Evolutionary conservation across 2,329 filamentous ascomycete species (phyloP).

Genomic region (Fusarium mangiferae): DNA sequence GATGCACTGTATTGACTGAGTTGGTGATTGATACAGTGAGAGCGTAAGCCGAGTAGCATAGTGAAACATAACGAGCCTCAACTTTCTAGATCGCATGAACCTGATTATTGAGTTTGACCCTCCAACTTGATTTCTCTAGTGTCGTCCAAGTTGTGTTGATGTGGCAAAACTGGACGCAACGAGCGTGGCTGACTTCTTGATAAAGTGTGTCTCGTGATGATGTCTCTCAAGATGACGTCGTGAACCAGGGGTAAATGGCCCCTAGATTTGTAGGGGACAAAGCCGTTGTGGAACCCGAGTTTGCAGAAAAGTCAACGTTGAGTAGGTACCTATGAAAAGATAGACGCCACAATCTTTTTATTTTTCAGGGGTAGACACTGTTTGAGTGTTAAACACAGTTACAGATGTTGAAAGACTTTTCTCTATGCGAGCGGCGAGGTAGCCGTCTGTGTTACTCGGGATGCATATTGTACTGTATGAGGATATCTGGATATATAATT

Average conservation of each 20-base stretch:
- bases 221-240: conserved; percentile 31
- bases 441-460: not conserved
- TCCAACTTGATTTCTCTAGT: not conserved
- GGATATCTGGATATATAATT: conserved; percentile 4
- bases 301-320: not conserved
- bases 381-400: not conserved
- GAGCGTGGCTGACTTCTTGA: conserved; percentile 22
- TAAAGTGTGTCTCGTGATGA: conserved; percentile 24
- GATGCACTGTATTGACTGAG: not conserved
- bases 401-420: not conserved
- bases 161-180: conserved; percentile 20
- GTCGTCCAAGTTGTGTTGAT: too few relatives aligned
- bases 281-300: conserved; percentile 23
- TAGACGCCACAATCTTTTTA: conserved; percentile 27
- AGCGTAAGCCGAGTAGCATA: not conserved
- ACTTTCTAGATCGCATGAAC: not conserved
- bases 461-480: not conserved
- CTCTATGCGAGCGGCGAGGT: not conserved
- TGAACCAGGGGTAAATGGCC: not conserved
- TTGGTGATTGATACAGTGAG: not conserved
- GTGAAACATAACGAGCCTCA: not conserved
- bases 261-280: conserved; percentile 8
- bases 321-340: conserved; percentile 14
- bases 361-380: conserved; percentile 8
- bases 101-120: not conserved